A percentile compares a stretch with the other conserved stretches of the same genome.
Evolutionary conservation across 1,139 yeast species (phyloP).

Genomic region (Candida sp.): DNA sequence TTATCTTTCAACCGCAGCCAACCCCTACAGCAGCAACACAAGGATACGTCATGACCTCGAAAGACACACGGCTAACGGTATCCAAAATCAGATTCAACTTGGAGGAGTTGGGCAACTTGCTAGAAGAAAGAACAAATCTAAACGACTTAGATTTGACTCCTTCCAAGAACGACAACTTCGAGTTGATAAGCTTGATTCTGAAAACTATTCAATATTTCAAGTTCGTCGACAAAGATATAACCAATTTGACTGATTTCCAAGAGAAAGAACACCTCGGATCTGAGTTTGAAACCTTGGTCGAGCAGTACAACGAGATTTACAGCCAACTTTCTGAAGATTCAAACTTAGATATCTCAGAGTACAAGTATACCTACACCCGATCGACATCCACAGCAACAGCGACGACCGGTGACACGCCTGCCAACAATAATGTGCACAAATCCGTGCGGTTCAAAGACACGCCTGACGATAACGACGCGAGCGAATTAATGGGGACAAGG

Average conservation of each 20-base stretch:
- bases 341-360: constrained; percentile 40
- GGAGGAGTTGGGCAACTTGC: constrained; percentile 43
- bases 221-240: constrained; percentile 36
- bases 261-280: constrained; percentile 9
- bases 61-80: constrained; percentile 18
- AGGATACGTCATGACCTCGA: constrained; percentile 7
- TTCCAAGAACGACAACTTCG: constrained; percentile 57
- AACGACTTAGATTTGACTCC: constrained; percentile 50
- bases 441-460: constrained; percentile 60
- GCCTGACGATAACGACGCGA: constrained; percentile 25
- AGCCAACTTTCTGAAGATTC: constrained; percentile 28
- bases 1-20: not conserved
- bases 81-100: constrained; percentile 19
- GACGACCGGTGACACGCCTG: not conserved
- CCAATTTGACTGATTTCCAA: constrained; percentile 16
- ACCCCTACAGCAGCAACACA: too few relatives aligned
- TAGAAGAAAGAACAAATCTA: constrained; percentile 58
- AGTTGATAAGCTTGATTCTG: constrained; percentile 46
- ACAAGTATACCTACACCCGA: constrained; percentile 23
- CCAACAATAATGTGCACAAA: constrained; percentile 25
- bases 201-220: constrained; percentile 34
- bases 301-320: constrained; percentile 25
- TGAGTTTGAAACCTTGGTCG: constrained; percentile 21
- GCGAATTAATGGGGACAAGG: constrained; percentile 25
- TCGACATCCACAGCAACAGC: constrained; percentile 3